These are phyloP conservation scores for Trypanosoma grayi DNA, from an alignment of 208 protist species.

Conservation along the genomic window DNA sequence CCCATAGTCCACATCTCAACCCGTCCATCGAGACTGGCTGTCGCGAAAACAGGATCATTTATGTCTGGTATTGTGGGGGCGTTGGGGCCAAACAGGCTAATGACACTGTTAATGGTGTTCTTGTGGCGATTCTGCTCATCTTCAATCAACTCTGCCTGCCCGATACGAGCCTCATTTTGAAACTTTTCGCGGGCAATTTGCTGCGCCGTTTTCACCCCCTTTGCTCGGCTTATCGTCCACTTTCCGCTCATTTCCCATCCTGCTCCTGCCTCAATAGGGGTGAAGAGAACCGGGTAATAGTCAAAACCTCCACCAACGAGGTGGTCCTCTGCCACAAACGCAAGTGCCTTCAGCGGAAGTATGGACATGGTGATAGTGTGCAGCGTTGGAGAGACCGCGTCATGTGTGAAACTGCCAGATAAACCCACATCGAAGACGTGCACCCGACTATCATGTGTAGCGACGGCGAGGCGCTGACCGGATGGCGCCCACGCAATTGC, in stretches of 20 bases:
- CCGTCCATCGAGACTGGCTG: conserved; percentile 30
- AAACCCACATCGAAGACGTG: conserved; percentile 14
- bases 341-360: conserved; percentile 22
- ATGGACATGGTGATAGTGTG: conserved; percentile 23
- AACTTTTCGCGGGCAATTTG: conserved; percentile 29
- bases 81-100: not conserved
- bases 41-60: conserved; percentile 23
- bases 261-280: not conserved
- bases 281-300: conserved; percentile 27
- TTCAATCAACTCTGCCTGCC: conserved; percentile 7
- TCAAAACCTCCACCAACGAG: conserved; percentile 38
- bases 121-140: conserved; percentile 26
- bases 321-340: conserved; percentile 24
- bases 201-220: conserved; percentile 17
- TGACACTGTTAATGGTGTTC: conserved; percentile 27
- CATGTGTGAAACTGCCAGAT: not conserved
- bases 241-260: conserved; percentile 22
- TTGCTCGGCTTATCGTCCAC: conserved; percentile 11
- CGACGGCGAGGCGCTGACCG: conserved; percentile 24
- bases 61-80: not conserved
- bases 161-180: conserved; percentile 25
- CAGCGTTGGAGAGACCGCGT: not conserved
- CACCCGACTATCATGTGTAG: conserved; percentile 37
- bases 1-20: conserved; percentile 30
- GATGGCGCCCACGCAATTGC: conserved; percentile 30